Percentiles rank a stretch among this genome's conserved stretches.
Conservation (phyloP, 2,329 filamentous ascomycete species). For the Zymoseptoria pseudotritici region DNA sequence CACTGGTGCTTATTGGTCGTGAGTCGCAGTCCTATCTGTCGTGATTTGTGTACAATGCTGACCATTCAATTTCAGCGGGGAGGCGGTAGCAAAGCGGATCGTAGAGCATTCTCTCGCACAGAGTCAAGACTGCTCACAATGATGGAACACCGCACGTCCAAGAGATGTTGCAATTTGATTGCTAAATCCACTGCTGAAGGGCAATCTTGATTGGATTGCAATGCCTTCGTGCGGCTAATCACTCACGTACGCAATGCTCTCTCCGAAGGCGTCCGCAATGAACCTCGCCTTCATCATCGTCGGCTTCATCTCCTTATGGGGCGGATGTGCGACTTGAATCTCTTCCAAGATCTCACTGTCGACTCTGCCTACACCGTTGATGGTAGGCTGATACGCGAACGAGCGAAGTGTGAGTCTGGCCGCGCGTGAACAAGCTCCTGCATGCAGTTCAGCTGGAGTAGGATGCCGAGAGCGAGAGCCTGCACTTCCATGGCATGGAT, state of each 20-base stretch:
- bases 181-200: no score
- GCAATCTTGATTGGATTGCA: no score
- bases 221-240: no score
- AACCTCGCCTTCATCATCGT: no score
- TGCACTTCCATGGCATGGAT: not conserved
- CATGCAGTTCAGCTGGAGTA: not conserved
- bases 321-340: not conserved
- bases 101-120: not conserved
- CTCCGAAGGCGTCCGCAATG: no score
- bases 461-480: not conserved
- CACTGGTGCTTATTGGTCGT: slow-evolving; percentile 75
- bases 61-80: not conserved
- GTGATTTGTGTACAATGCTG: not conserved
- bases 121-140: not conserved
- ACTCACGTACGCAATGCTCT: no score
- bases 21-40: not conserved
- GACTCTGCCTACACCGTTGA: no score
- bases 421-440: not conserved
- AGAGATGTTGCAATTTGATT: no score
- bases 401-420: not conserved
- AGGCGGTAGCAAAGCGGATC: not conserved
- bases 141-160: no score
- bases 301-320: no score
- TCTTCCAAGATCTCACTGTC: not conserved
- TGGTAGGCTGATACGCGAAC: not conserved